Base-by-base conservation (phyloP, 108 stramenopile genomes). In the Cylindrotheca closterium region DNA sequence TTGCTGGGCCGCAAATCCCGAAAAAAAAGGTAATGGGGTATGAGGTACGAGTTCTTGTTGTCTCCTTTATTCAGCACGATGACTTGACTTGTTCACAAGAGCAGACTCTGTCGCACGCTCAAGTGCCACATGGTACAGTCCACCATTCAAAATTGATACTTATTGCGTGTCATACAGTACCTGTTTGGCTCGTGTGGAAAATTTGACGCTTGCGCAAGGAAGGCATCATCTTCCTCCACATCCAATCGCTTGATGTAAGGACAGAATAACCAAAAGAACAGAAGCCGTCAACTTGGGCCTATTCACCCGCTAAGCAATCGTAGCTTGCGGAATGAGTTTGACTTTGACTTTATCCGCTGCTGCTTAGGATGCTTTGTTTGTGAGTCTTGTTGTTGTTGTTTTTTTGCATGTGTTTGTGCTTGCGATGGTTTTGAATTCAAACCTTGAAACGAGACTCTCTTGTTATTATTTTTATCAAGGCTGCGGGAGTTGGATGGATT, bases 201-300 rank as follows among this genome's bases (percentile, higher is more conserved):
- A 15, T 7, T 10, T 10, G 37, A 7, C 15, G 15, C 37, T 42
- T 42, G 37, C 0, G 73, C 65, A 7, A 74, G 46, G 0, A 59
- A 10, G 17, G 73, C 64, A 32, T 66, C 60, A 3, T 46, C 23
- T 46, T 67, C 53, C 0, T 60, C 1, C 23, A 54, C 21, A 29
- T 74, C 73, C 17, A 74, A 52, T 2, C 73, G 58, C 1, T 66
- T 25, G 5, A 74, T 29, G 7, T 51, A 31, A 34, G 61, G 66
- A 24, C 65, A 31, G 21, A 74, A 47, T n/a, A 54, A 42, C n/a
- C 15, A 17, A 10, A 19, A 58, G 58, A 19, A 60, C 60, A 0
- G 19, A 8, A 12, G 51, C 71, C 7, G 30, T 58, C 2, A 4
- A 42, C 37, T 10, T 7, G 37, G 12, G 54, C 45, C 2, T 57